Evolutionary conservation across 345 rosid species (phyloP).

Genomic region (Ceriops decandra): DNA sequence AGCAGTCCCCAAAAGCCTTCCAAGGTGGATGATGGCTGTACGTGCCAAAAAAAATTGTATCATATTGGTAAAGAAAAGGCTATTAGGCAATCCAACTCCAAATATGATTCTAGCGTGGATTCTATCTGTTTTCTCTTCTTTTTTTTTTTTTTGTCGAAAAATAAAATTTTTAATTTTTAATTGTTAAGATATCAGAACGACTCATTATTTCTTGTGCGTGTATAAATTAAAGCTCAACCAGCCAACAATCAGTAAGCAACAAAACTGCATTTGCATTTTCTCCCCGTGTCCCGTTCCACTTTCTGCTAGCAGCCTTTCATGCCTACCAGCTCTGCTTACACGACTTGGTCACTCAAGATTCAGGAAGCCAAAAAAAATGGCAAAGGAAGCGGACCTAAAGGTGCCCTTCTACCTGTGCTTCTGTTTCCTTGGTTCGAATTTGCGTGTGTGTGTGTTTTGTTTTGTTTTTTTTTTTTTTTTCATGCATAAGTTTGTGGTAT

Average conservation of each 20-base stretch:
- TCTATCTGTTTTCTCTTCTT: background rate
- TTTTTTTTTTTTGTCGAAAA: too few species aligned
- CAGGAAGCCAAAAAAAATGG: conserved; percentile 27
- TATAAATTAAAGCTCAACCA: conserved; percentile 29
- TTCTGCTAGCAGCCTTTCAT: background rate
- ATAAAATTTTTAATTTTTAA: too few species aligned
- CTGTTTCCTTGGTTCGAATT: background rate
- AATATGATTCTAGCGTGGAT: conserved; percentile 18
- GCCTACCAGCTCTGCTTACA: background rate
- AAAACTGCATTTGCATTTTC: background rate
- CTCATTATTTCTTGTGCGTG: conserved; percentile 6
- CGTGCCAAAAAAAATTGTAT: background rate
- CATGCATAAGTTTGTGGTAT: too few species aligned
- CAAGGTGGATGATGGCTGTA: conserved; percentile 34
- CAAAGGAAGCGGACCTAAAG: conserved; percentile 43
- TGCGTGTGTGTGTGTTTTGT: too few species aligned
- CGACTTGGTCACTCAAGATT: background rate
- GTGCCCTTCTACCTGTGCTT: conserved; percentile 20
- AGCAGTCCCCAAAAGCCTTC: conserved; percentile 31
- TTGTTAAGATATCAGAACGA: too few species aligned
- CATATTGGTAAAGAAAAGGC: conserved; percentile 32
- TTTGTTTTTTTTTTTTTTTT: too few species aligned
- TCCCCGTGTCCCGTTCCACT: background rate
- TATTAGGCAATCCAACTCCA: conserved; percentile 17
- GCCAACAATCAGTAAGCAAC: conserved; percentile 9